Evolutionary conservation across 1,284 basidiomycete species (phyloP).

Genomic region (Cutaneotrichosporon daszewskae): DNA sequence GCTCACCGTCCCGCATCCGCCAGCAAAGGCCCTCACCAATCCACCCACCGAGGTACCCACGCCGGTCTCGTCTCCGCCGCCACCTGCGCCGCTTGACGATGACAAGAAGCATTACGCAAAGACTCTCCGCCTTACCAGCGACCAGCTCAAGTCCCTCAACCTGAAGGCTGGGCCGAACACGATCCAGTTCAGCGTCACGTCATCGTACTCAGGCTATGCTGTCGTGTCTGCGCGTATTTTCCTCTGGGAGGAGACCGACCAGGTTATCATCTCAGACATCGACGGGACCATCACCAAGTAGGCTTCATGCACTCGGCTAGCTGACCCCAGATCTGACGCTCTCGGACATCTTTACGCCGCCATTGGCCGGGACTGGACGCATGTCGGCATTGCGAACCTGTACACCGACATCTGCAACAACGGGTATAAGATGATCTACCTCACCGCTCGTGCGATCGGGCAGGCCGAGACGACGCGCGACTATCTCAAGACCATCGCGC

Average conservation of each 20-base stretch:
- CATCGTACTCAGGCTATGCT: slow-evolving; percentile 75
- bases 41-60: slow-evolving; percentile 2
- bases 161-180: slow-evolving; percentile 85
- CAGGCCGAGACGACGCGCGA: slow-evolving; percentile 96
- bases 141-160: slow-evolving; percentile 81
- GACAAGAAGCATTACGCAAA: slow-evolving; percentile 66
- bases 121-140: slow-evolving; percentile 78
- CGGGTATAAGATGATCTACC: slow-evolving; percentile 97
- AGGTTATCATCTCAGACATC: slow-evolving; percentile 93
- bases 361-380: slow-evolving; percentile 99
- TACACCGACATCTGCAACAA: slow-evolving; percentile 96
- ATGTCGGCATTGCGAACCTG: slow-evolving; percentile 93
- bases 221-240: slow-evolving; percentile 92
- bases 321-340: slow-evolving; percentile 73
- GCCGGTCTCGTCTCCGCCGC: not conserved
- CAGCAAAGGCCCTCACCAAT: not conserved
- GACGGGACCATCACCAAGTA: slow-evolving; percentile 99
- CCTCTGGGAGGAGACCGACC: slow-evolving; percentile 86
- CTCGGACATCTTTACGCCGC: slow-evolving; percentile 96
- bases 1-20: no score
- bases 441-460: slow-evolving; percentile 95
- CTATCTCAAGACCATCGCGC: slow-evolving; percentile 90
- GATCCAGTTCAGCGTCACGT: slow-evolving; percentile 83
- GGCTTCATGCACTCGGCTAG: slow-evolving; percentile 23
- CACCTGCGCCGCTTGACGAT: not conserved